Percentiles rank a stretch among this genome's conserved stretches.
Conservation (phyloP, 192 early-diverging fungal species). For the Coemansia sp. region DNA sequence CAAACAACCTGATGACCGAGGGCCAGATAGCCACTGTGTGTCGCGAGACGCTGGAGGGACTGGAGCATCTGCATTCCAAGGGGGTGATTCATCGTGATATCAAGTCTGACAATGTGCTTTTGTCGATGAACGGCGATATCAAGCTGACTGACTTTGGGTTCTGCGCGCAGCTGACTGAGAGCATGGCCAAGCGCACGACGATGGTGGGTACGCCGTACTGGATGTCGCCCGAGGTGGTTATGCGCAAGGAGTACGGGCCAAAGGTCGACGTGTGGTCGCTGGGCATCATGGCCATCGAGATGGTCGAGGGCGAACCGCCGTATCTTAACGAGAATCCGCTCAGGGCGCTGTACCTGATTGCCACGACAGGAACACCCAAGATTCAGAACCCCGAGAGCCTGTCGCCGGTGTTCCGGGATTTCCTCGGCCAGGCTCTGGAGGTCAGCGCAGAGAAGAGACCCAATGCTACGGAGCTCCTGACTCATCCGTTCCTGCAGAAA, state of each 20-base stretch:
- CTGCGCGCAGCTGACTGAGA: conserved; percentile 80
- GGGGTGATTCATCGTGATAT: conserved; percentile 85
- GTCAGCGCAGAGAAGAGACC: conserved; percentile 81
- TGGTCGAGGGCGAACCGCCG: conserved; percentile 96
- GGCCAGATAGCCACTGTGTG: conserved; percentile 90
- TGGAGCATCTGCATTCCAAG: conserved; percentile 68
- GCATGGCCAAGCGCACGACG: conserved; percentile 74
- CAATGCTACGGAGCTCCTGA: conserved; percentile 71
- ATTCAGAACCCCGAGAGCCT: conserved; percentile 83
- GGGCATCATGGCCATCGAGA: conserved; percentile 97
- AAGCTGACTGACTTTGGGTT: conserved; percentile 92
- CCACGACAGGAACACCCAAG: conserved; percentile 90
- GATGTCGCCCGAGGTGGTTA: conserved; percentile 99
- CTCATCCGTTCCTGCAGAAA: conserved; percentile 82
- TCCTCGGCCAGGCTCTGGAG: conserved; percentile 75
- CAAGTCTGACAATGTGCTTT: conserved; percentile 79
- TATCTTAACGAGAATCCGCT: conserved; percentile 94
- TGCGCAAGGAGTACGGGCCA: conserved; percentile 82
- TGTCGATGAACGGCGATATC: conserved; percentile 71
- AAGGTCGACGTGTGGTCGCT: conserved; percentile 98
- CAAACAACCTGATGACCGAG: conserved; percentile 83
- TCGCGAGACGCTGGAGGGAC: conserved; percentile 76
- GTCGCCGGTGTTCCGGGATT: conserved; percentile 75
- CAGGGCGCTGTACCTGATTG: conserved; percentile 88
- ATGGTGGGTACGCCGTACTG: conserved; percentile 91